Conservation (phyloP, 495 filamentous ascomycete genomes). For the Aspergillus campestris region DNA sequence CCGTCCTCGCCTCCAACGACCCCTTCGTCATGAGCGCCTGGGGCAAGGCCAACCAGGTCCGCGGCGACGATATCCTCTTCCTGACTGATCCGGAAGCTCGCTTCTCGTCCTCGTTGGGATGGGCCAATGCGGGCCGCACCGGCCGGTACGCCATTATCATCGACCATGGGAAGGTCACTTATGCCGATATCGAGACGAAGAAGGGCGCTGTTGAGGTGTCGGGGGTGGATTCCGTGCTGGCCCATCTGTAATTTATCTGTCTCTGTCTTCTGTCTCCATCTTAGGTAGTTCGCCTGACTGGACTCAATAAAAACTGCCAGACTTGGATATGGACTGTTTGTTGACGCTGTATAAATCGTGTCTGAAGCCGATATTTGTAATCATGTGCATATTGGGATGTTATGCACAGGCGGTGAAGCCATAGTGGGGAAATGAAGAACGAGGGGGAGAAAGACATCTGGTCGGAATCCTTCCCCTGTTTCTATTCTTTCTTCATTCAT, state of each 20-base stretch:
- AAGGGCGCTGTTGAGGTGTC: conserved; percentile 54
- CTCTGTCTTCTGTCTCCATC: neutral
- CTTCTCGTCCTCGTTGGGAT: conserved; percentile 74
- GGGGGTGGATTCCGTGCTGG: conserved; percentile 60
- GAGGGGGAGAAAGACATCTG: too few relatives aligned
- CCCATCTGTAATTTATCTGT: conserved; percentile 19
- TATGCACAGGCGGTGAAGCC: too few relatives aligned
- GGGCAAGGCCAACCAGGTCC: conserved; percentile 84
- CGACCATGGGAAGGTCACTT: conserved; percentile 79
- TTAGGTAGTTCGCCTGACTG: too few relatives aligned
- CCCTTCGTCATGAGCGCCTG: conserved; percentile 88
- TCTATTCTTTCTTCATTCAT: too few relatives aligned
- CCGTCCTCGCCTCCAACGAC: conserved; percentile 82
- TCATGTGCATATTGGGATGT: too few relatives aligned
- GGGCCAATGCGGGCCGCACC: conserved; percentile 62
- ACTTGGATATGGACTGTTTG: too few relatives aligned
- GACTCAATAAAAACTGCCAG: too few relatives aligned
- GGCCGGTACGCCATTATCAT: conserved; percentile 77
- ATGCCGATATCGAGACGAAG: conserved; percentile 71
- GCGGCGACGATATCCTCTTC: conserved; percentile 72
- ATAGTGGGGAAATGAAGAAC: too few relatives aligned
- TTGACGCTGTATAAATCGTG: too few relatives aligned
- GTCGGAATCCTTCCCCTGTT: too few relatives aligned
- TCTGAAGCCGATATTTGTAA: too few relatives aligned
- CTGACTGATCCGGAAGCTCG: conserved; percentile 64